These are phyloP conservation scores for Myochromella boudieri DNA, from an alignment of 768 basidiomycete genomes.

Conservation along the genomic window DNA sequence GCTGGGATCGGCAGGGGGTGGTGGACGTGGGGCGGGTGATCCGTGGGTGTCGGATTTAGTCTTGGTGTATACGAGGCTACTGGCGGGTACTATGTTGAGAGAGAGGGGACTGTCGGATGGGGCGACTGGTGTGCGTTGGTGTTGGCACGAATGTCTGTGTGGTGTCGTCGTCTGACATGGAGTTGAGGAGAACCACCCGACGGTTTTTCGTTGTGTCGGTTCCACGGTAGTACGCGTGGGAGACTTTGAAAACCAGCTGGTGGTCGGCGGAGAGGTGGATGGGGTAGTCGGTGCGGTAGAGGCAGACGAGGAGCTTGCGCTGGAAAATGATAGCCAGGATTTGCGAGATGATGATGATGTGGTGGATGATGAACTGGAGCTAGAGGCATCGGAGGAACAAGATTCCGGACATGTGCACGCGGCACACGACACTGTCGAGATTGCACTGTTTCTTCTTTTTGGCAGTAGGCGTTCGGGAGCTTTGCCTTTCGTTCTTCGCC, in stretches of 20 bases:
- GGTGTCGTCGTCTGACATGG: conserved; percentile 21
- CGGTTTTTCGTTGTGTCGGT: conserved; percentile 10
- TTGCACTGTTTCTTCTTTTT: conserved; percentile 10
- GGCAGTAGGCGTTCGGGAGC: conserved; percentile 18
- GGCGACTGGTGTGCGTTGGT: conserved; percentile 33
- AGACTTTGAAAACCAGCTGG: conserved; percentile 13
- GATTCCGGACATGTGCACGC: conserved; percentile 21
- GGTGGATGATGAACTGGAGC: conserved; percentile 24
- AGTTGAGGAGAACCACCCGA: conserved; percentile 27
- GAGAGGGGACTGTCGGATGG: conserved; percentile 37
- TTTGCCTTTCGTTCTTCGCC: conserved; percentile 31
- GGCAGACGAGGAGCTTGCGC: conserved; percentile 27
- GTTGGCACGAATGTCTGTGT: conserved; percentile 32
- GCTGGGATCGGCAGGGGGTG: conserved; percentile 17
- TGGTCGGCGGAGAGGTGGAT: conserved; percentile 22
- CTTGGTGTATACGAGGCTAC: background rate
- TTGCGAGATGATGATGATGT: conserved; percentile 28
- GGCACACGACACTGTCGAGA: conserved; percentile 3
- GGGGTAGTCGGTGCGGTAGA: conserved; percentile 36
- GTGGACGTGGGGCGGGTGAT: background rate
- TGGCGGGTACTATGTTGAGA: background rate
- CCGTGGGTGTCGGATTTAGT: background rate
- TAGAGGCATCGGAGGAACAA: conserved; percentile 21
- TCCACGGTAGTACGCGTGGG: conserved; percentile 3
- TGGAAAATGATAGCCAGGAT: conserved; percentile 23